Percentiles rank a stretch among this genome's conserved stretches.
Evolutionary conservation across 2,329 filamentous ascomycete genomes (phyloP).

Genomic region (Pseudocercospora cruenta): DNA sequence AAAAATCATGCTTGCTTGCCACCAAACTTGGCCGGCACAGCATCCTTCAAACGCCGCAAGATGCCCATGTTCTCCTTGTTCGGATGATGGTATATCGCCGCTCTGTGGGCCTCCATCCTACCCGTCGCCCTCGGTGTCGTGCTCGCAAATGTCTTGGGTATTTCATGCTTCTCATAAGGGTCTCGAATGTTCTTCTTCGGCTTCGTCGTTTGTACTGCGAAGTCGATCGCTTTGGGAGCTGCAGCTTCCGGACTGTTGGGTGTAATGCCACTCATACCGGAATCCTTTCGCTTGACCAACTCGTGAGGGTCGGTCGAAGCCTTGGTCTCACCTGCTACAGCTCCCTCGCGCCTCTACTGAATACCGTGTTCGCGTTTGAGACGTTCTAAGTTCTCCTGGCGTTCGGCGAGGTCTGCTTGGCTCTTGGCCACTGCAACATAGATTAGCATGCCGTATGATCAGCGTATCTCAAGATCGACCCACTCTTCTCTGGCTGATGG

Average conservation of each 20-base stretch:
- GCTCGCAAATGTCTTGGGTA: constrained; percentile 15
- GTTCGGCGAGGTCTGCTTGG: constrained; percentile 75
- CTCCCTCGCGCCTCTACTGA: constrained; percentile 66
- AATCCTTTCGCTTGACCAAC: constrained; percentile 34
- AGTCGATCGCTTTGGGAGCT: constrained; percentile 32
- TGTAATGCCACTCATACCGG: constrained; percentile 30
- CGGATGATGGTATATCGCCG: constrained; percentile 20
- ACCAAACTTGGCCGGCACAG: constrained; percentile 16
- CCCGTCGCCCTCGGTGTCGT: constrained; percentile 7
- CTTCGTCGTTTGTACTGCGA: constrained; percentile 24
- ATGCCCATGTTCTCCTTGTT: constrained; percentile 28
- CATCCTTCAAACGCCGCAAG: constrained; percentile 30
- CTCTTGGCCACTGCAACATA: constrained; percentile 64
- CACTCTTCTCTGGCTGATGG: constrained; percentile 52
- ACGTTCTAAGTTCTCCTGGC: constrained; percentile 96
- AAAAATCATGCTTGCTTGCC: constrained; percentile 13
- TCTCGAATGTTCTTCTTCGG: constrained; percentile 15
- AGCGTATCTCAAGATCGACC: background rate
- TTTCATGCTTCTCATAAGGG: constrained; percentile 24
- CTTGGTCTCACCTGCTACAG: constrained; percentile 35
- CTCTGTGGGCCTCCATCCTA: constrained; percentile 17
- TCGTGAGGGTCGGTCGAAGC: constrained; percentile 15
- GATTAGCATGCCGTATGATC: constrained; percentile 10
- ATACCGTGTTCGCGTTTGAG: constrained; percentile 98
- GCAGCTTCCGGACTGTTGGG: constrained; percentile 25